Conservation (phyloP, 2,329 filamentous ascomycete genomes). For the Nemania sp. region DNA sequence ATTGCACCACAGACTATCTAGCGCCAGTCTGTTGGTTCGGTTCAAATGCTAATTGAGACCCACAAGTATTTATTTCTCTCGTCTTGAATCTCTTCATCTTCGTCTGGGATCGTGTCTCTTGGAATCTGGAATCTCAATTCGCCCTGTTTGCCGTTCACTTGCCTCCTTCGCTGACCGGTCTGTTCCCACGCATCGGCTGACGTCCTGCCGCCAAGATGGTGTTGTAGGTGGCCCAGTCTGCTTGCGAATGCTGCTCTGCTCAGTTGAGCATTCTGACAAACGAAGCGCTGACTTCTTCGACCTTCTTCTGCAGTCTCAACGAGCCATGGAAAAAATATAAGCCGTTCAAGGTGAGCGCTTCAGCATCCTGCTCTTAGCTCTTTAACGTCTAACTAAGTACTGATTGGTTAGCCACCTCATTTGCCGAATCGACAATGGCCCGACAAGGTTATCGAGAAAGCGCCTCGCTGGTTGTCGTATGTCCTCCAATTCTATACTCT, state of each 20-base stretch:
- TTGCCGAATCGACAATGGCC: slow-evolving; percentile 85
- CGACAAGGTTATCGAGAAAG: slow-evolving; percentile 81
- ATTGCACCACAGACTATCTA: not conserved
- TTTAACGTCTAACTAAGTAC: not conserved
- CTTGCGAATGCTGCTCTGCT: not conserved
- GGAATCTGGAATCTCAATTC: not conserved
- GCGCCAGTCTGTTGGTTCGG: not conserved
- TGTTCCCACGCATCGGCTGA: not conserved
- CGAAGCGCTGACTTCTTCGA: not conserved
- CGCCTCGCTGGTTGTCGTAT: slow-evolving; percentile 83
- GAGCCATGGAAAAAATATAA: slow-evolving; percentile 32
- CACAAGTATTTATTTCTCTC: not conserved
- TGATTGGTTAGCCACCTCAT: slow-evolving; percentile 47
- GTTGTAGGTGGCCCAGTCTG: slow-evolving; percentile 4
- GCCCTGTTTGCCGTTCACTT: not conserved
- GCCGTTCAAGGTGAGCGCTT: slow-evolving; percentile 17
- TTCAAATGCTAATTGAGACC: not conserved
- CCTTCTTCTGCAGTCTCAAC: slow-evolving; percentile 10
- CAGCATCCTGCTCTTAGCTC: not conserved
- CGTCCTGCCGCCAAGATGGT: slow-evolving; percentile 16
- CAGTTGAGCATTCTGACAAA: not conserved
- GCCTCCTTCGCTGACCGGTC: not conserved
- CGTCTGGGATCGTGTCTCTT: not conserved
- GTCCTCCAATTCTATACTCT: not conserved
- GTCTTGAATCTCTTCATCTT: not conserved